phyloP scores from a whole-genome alignment of 345 rosid genomes.

The Eutrema japonicum region DNA sequence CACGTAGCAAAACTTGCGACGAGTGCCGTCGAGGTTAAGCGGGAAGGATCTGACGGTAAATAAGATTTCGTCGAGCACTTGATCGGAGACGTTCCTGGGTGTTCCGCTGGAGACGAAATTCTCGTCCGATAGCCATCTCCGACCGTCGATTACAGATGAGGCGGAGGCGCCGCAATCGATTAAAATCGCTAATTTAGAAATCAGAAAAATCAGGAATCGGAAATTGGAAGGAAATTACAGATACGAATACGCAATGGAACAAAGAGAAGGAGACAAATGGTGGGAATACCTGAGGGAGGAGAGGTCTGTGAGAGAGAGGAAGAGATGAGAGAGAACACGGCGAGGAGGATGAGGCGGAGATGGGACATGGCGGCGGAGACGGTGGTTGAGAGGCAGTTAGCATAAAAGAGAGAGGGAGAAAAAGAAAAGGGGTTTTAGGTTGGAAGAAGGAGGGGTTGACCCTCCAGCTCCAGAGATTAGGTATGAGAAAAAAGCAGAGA shows the following conservation, averaged over 20 bases:
- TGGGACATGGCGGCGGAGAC: conserved; percentile 42
- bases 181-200: conserved; percentile 47
- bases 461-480: conserved; percentile 48
- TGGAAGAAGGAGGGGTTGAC: conserved; percentile 57
- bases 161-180: conserved; percentile 76
- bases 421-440: conserved; percentile 23
- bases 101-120: conserved; percentile 54
- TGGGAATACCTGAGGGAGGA: conserved; percentile 46
- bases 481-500: conserved; percentile 52
- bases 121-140: conserved; percentile 65
- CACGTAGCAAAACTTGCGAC: conserved; percentile 71
- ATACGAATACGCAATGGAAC: not conserved
- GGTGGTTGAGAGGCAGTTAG: conserved; percentile 23
- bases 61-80: conserved; percentile 45
- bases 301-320: conserved; percentile 52
- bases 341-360: conserved; percentile 39
- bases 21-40: conserved; percentile 37
- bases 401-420: conserved; percentile 3
- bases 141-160: conserved; percentile 50
- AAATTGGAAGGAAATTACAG: not conserved
- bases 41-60: conserved; percentile 90
- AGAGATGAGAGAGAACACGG: conserved; percentile 47
- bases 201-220: not conserved
- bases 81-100: conserved; percentile 48
- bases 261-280: not conserved